Conservation (phyloP, 2,329 filamentous ascomycete genomes). For the Botrytis medusae region DNA sequence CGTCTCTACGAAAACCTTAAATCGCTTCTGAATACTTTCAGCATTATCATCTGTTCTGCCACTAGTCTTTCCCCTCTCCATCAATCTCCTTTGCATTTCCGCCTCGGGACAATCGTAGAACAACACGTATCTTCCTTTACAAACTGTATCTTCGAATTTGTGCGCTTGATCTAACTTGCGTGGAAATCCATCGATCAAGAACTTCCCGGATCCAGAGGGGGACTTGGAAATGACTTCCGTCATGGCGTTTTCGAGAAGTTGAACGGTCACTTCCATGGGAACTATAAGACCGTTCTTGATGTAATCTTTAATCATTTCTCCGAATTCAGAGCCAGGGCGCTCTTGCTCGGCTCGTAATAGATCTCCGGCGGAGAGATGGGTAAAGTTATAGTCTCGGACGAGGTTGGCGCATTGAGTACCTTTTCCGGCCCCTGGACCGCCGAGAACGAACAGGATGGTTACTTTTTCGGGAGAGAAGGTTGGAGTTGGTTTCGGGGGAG, state of each 20-base stretch:
- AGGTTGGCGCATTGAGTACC: constrained; percentile 93
- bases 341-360: constrained; percentile 91
- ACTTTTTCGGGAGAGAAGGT: constrained; percentile 75
- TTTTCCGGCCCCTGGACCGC: constrained; percentile 93
- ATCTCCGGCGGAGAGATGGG: constrained; percentile 90
- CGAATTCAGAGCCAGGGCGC: constrained; percentile 81
- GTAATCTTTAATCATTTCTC: constrained; percentile 86
- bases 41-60: constrained; percentile 91
- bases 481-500: constrained; percentile 57
- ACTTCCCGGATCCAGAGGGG: constrained; percentile 59
- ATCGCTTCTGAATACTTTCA: constrained; percentile 94
- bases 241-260: constrained; percentile 94
- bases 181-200: constrained; percentile 82
- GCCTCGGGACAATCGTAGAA: constrained; percentile 94
- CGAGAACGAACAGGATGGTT: constrained; percentile 95
- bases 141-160: constrained; percentile 89
- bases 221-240: constrained; percentile 59
- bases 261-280: constrained; percentile 97
- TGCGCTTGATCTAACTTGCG: constrained; percentile 95
- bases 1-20: constrained; percentile 89
- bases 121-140: constrained; percentile 78
- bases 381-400: constrained; percentile 85
- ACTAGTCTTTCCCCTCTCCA: constrained; percentile 39
- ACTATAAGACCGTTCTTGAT: constrained; percentile 96
- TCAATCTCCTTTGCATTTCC: constrained; percentile 60